Evolutionary conservation across 257 asterid genomes (phyloP).

Genomic region (Solanum gandarillasii): DNA sequence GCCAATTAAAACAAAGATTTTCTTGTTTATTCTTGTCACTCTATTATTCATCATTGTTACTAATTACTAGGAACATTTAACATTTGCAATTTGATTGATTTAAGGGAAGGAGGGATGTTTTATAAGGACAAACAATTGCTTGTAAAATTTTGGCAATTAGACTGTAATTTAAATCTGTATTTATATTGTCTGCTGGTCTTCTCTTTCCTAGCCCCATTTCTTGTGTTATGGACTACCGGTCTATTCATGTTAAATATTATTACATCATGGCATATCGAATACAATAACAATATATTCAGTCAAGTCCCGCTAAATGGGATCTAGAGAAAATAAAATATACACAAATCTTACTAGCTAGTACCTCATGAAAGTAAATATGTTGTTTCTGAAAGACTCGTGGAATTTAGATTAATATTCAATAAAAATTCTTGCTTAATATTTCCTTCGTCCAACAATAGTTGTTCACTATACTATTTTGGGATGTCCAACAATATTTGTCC

Average conservation of each 20-base stretch:
- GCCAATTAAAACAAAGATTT: not conserved
- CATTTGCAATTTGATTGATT: not conserved
- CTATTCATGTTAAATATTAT: not conserved
- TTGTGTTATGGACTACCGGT: not conserved
- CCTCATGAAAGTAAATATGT: not conserved
- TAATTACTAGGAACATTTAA: not conserved
- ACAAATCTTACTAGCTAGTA: no score
- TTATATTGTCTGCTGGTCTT: not conserved
- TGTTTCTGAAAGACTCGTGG: no score
- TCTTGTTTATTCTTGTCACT: not conserved
- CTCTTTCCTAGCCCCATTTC: not conserved
- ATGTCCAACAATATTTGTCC: no score
- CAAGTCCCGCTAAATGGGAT: not conserved
- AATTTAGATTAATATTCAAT: not conserved
- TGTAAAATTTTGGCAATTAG: not conserved
- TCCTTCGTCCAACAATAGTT: no score
- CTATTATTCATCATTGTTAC: not conserved
- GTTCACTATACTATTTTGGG: no score
- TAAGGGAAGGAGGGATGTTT: not conserved
- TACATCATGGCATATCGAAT: not conserved
- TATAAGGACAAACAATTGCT: not conserved
- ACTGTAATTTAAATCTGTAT: not conserved
- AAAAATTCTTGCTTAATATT: no score
- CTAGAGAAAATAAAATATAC: no score
- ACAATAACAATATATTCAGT: no score